Conservation (phyloP, 2,329 filamentous ascomycete genomes). For the Cytospora schulzeri region DNA sequence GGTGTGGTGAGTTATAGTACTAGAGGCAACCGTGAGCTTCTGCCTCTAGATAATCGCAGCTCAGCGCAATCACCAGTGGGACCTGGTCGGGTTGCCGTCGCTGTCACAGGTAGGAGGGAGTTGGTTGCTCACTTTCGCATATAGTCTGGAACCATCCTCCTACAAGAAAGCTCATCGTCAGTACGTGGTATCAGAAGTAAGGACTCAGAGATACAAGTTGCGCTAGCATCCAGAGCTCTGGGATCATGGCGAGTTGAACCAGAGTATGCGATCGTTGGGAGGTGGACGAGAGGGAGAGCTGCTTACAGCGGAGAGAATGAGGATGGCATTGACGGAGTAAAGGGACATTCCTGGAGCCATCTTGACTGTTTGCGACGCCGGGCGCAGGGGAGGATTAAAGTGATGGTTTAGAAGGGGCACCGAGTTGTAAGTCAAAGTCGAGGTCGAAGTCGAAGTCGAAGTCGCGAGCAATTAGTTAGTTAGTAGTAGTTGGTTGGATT, state of each 20-base stretch:
- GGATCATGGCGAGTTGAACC: background rate
- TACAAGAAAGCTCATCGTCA: slow-evolving; percentile 8
- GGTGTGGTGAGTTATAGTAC: slow-evolving; percentile 73
- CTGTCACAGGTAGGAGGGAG: slow-evolving; percentile 63
- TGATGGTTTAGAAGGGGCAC: slow-evolving; percentile 7
- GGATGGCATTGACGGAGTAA: slow-evolving; percentile 73
- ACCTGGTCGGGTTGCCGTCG: background rate
- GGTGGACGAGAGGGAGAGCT: background rate
- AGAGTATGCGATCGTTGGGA: background rate
- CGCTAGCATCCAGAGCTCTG: background rate
- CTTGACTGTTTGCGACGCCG: slow-evolving; percentile 29
- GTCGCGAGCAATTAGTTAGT: slow-evolving; percentile 10
- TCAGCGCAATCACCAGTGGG: background rate
- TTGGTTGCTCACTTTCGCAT: slow-evolving; percentile 38
- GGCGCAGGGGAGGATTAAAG: background rate
- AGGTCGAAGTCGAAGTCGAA: no score
- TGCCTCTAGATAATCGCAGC: background rate
- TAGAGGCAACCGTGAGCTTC: slow-evolving; percentile 22
- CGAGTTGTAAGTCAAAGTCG: slow-evolving; percentile 1
- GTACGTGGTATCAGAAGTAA: background rate
- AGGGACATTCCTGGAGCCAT: slow-evolving; percentile 79
- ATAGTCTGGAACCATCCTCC: slow-evolving; percentile 29
- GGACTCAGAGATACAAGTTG: background rate
- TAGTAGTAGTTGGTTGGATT: background rate
- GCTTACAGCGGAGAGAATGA: slow-evolving; percentile 36